Evolutionary conservation across 441 rosid genomes (phyloP).

Genomic region (Mallotus japonicus): DNA sequence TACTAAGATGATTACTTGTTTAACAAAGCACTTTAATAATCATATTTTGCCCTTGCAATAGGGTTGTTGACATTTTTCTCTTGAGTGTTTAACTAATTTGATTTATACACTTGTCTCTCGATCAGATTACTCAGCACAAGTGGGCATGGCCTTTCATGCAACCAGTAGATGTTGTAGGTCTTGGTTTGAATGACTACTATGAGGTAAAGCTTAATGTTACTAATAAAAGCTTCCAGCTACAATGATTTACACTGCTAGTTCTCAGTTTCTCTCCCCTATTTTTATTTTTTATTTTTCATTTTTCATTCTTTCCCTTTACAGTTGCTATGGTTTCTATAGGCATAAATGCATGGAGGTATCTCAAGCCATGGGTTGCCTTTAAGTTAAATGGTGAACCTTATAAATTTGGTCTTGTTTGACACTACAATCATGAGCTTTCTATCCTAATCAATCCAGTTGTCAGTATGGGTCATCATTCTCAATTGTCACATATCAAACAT

Average conservation of each 20-base stretch:
- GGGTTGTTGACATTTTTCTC: not conserved
- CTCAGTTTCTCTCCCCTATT: not conserved
- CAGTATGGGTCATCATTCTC: not conserved
- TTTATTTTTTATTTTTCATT: not conserved
- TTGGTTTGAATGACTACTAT: conserved; percentile 76
- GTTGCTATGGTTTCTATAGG: not conserved
- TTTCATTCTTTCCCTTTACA: not conserved
- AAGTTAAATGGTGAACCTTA: not conserved
- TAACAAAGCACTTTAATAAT: not conserved
- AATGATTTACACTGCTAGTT: not conserved
- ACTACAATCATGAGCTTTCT: not conserved
- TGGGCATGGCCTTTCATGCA: conserved; percentile 91
- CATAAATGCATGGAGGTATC: not conserved
- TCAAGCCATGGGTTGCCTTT: not conserved
- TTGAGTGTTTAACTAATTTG: not conserved
- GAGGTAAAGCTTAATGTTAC: conserved; percentile 40
- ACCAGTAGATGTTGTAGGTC: conserved; percentile 87
- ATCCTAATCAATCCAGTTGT: not conserved
- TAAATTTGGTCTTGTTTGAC: not conserved
- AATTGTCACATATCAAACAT: not conserved
- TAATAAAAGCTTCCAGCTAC: not conserved
- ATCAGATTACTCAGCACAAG: conserved; percentile 69
- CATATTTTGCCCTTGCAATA: not conserved
- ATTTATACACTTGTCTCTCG: conserved; percentile 7
- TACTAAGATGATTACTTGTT: conserved; percentile 2